A percentile compares a stretch with the other conserved stretches of the same genome.
These are phyloP conservation scores for Citrus mangshanensis DNA, from an alignment of 345 rosid species.

Conservation along the genomic window DNA sequence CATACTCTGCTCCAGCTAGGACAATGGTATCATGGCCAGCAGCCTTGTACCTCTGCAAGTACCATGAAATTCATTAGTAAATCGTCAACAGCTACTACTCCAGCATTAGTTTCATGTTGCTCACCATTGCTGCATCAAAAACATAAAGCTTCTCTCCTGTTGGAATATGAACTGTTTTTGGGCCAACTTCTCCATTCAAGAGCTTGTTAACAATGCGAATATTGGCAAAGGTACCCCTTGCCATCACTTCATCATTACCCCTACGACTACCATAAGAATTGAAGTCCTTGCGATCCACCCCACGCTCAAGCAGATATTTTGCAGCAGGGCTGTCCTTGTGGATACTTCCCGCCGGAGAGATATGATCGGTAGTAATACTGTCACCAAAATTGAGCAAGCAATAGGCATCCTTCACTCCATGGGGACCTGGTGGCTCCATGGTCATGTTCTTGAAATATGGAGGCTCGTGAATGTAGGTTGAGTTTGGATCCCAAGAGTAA, in stretches of 20 bases:
- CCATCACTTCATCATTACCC: constrained; percentile 81
- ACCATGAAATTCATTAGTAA: background rate
- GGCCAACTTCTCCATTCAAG: constrained; percentile 80
- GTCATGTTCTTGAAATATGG: constrained; percentile 81
- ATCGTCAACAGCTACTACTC: background rate
- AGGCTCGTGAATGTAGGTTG: constrained; percentile 85
- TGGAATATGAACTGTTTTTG: constrained; percentile 74
- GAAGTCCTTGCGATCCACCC: constrained; percentile 58
- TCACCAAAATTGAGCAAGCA: constrained; percentile 80
- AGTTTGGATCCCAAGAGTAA: constrained; percentile 73
- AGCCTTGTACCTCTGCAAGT: constrained; percentile 60
- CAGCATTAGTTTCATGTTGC: constrained; percentile 4
- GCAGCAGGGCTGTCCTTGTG: constrained; percentile 83
- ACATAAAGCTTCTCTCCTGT: constrained; percentile 71
- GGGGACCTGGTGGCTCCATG: constrained; percentile 65
- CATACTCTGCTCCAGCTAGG: constrained; percentile 84
- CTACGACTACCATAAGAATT: constrained; percentile 87
- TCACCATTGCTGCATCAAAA: constrained; percentile 77
- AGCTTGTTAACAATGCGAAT: constrained; percentile 76
- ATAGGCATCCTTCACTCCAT: constrained; percentile 77
- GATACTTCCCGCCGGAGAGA: constrained; percentile 87
- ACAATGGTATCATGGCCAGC: constrained; percentile 66
- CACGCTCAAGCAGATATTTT: constrained; percentile 58
- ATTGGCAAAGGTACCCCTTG: constrained; percentile 88
- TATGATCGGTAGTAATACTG: constrained; percentile 85